Evolutionary conservation across 805 yeast genomes (phyloP).

Genomic region (Candida lessepsii): DNA sequence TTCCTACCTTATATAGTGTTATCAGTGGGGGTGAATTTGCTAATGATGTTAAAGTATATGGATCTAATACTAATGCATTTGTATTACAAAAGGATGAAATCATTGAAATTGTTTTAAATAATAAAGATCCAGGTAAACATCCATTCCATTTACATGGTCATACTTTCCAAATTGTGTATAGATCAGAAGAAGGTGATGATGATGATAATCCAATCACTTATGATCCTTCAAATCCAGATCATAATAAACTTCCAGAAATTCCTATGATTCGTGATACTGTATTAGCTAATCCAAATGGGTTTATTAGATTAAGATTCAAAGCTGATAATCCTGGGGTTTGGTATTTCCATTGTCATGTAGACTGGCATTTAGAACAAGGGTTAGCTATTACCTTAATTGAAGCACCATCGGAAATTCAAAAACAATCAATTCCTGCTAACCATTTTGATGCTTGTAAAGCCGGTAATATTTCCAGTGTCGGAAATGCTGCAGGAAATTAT

Average conservation of each 20-base stretch:
- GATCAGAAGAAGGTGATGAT: constrained; percentile 62
- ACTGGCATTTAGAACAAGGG: constrained; percentile 98
- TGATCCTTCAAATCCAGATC: constrained; percentile 28
- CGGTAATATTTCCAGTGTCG: constrained; percentile 46
- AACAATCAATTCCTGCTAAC: constrained; percentile 40
- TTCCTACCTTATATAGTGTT: constrained; percentile 82
- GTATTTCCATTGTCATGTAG: constrained; percentile 98
- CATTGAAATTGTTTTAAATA: constrained; percentile 81
- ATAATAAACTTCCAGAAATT: constrained; percentile 53
- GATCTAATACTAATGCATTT: constrained; percentile 73
- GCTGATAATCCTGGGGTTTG: constrained; percentile 98
- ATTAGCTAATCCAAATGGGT: constrained; percentile 78
- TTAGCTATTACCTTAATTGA: constrained; percentile 78
- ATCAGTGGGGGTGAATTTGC: constrained; percentile 65
- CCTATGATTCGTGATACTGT: constrained; percentile 87
- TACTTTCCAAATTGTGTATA: constrained; percentile 75
- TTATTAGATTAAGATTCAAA: constrained; percentile 79
- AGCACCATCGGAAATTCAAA: constrained; percentile 72
- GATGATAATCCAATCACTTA: constrained; percentile 53
- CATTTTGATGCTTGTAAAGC: constrained; percentile 50
- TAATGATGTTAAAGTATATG: constrained; percentile 58
- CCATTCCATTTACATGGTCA: constrained; percentile 99
- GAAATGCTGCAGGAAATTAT: constrained; percentile 65
- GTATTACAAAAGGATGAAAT: constrained; percentile 67
- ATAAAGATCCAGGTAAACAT: constrained; percentile 87